A percentile compares a stretch with the other conserved stretches of the same genome.
phyloP scores from a whole-genome alignment of 2,329 filamentous ascomycete genomes.

The Sclerotinia borealis region DNA sequence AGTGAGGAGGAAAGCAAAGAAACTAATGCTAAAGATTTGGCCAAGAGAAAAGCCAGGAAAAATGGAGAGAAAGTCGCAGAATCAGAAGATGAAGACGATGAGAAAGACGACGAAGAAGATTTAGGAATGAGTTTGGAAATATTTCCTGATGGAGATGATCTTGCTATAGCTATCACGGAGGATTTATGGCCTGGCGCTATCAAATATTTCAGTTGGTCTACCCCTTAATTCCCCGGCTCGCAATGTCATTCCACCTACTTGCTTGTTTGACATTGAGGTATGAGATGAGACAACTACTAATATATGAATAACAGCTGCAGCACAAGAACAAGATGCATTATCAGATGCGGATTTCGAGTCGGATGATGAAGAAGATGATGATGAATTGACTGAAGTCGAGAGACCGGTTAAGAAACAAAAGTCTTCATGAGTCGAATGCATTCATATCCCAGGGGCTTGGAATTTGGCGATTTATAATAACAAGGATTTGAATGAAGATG shows the following conservation, averaged over 20 bases:
- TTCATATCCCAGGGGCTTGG: no score
- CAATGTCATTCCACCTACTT: neutral
- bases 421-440: no score
- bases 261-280: neutral
- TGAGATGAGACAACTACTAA: constrained; percentile 31
- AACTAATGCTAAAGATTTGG: constrained; percentile 51
- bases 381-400: neutral
- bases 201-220: constrained; percentile 76
- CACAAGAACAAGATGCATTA: constrained; percentile 61
- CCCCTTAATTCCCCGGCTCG: neutral
- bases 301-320: constrained; percentile 49
- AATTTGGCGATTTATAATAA: no score
- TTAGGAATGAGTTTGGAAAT: constrained; percentile 70
- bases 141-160: constrained; percentile 78
- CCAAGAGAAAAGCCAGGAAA: constrained; percentile 41
- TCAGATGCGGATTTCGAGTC: constrained; percentile 68
- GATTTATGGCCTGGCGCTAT: constrained; percentile 86
- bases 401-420: constrained; percentile 1
- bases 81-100: constrained; percentile 40
- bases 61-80: constrained; percentile 33
- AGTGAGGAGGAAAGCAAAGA: constrained; percentile 64
- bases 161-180: constrained; percentile 75
- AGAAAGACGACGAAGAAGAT: constrained; percentile 46
- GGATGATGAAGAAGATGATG: constrained; percentile 47
- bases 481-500: no score